phyloP scores from a whole-genome alignment of 2,329 filamentous ascomycete genomes.

The Mycogone perniciosa region DNA sequence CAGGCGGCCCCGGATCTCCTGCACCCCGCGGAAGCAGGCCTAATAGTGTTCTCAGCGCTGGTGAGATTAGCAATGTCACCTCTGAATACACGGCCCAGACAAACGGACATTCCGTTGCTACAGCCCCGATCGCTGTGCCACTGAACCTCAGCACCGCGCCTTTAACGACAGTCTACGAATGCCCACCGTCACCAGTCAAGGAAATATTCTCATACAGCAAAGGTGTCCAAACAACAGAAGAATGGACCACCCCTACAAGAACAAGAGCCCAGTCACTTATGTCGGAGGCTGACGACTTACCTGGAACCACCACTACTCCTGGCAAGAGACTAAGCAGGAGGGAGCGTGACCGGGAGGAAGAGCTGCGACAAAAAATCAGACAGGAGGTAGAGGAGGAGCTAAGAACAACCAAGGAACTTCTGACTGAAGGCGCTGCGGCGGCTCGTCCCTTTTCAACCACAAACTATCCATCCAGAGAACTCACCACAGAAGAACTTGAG shows the following conservation, averaged over 20 bases:
- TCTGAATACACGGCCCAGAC: constrained; percentile 52
- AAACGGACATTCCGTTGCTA: constrained; percentile 28
- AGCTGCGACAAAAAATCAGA: constrained; percentile 76
- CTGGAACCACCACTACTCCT: constrained; percentile 50
- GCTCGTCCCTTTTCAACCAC: constrained; percentile 22
- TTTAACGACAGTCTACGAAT: constrained; percentile 74
- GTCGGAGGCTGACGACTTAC: constrained; percentile 57
- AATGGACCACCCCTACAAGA: constrained; percentile 54
- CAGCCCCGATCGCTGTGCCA: constrained; percentile 35
- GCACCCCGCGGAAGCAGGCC: constrained; percentile 68
- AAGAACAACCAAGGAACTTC: constrained; percentile 59
- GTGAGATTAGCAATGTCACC: constrained; percentile 70
- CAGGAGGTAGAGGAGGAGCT: constrained; percentile 92
- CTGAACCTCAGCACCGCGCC: constrained; percentile 71
- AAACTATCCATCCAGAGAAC: constrained; percentile 71
- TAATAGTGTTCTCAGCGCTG: constrained; percentile 77
- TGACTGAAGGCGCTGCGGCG: constrained; percentile 37
- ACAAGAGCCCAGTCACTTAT: constrained; percentile 33
- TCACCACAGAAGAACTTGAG: constrained; percentile 78
- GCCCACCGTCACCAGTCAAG: constrained; percentile 64
- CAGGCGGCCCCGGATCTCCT: constrained; percentile 58
- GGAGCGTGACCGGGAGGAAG: constrained; percentile 78
- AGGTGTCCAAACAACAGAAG: constrained; percentile 82
- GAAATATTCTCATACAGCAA: constrained; percentile 97
- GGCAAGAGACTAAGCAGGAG: constrained; percentile 72